Base-by-base conservation (phyloP, 1,284 basidiomycete genomes). In the Apiotrichum laibachii region DNA sequence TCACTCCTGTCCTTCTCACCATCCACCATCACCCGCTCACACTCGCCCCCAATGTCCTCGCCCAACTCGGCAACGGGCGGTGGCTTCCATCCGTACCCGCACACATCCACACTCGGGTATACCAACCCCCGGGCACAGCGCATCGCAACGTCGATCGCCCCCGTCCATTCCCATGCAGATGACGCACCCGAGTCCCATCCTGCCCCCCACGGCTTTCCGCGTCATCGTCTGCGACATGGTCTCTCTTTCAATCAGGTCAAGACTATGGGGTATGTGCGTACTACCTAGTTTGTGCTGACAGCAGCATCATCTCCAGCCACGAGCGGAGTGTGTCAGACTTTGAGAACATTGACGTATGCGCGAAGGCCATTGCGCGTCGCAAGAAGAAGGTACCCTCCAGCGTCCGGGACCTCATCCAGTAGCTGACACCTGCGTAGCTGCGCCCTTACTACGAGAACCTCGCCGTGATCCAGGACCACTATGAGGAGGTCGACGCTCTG, bases 401-500 rank as follows among this genome's bases (percentile, higher is more conserved):
- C 26, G 18, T 34, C 37, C 37, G 37, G 19, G 37, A 18, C 13
- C 37, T 16, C 13, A 19, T 15, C 19, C 40, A 4, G 43, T 11
- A 21, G 12, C 59, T 63, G 21, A 60, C 55, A 35, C 13, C 26
- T 59, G 7, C 7, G 26, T 31, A 77, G 73, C 47, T 74, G 2
- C 65, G 76, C 10, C 63, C 60, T 13, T 79, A 79, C 54, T 79
- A 79, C 53, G 54, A 66, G 34, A 47, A 74, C 40, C 59, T 79
- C 33, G 69, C 74, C 0, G 33, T 57, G 2, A 61, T 79, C 3
- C 62, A 71, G 18, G 67, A 67, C 1, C 69, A 73, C 50, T 80
- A 77, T 59, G 19, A 59, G 18, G 78, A 80, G 63, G 77, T 78
- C 10, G 78, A 80, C 53, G 51, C 48, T 10, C 56, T 80, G 12